Evolutionary conservation across 768 basidiomycete genomes (phyloP).

Genomic region (Leucocoprinus sp.): DNA sequence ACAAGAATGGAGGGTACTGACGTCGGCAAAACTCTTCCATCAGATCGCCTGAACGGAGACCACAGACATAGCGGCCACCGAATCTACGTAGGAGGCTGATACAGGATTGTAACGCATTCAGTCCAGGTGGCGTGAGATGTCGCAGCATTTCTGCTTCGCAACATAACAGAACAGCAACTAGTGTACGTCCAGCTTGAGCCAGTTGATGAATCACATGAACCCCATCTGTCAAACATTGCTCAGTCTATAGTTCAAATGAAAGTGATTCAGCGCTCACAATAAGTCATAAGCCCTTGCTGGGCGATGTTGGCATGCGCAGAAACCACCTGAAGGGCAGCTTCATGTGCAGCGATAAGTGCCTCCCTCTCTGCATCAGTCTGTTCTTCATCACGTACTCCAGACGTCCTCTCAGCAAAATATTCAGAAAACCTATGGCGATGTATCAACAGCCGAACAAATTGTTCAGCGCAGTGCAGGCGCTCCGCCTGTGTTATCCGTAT

Average conservation of each 20-base stretch:
- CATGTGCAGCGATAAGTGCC: conserved; percentile 69
- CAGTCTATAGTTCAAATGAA: conserved; percentile 7
- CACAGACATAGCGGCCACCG: conserved; percentile 88
- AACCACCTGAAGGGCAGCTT: conserved; percentile 75
- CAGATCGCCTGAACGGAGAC: conserved; percentile 82
- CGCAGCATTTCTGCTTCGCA: conserved; percentile 77
- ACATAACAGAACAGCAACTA: conserved; percentile 81
- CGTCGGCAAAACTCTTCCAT: conserved; percentile 94
- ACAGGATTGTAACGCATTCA: conserved; percentile 82
- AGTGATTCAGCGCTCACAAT: conserved; percentile 52
- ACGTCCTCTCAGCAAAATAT: conserved; percentile 61
- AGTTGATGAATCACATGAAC: conserved; percentile 95
- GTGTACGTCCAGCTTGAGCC: conserved; percentile 86
- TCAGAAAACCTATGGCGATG: conserved; percentile 83
- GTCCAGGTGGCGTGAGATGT: conserved; percentile 68
- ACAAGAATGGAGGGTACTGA: conserved; percentile 23
- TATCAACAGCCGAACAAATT: conserved; percentile 81
- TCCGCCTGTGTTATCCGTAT: conserved; percentile 86
- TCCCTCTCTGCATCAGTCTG: conserved; percentile 66
- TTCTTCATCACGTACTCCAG: conserved; percentile 41
- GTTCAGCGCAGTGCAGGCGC: conserved; percentile 79
- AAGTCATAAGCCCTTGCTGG: conserved; percentile 87
- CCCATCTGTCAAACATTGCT: conserved; percentile 48
- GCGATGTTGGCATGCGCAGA: conserved; percentile 79
- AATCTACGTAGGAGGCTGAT: conserved; percentile 83